These are phyloP conservation scores for Sporothrix dimorphospora DNA, from an alignment of 2,329 filamentous ascomycete genomes.

Conservation along the genomic window DNA sequence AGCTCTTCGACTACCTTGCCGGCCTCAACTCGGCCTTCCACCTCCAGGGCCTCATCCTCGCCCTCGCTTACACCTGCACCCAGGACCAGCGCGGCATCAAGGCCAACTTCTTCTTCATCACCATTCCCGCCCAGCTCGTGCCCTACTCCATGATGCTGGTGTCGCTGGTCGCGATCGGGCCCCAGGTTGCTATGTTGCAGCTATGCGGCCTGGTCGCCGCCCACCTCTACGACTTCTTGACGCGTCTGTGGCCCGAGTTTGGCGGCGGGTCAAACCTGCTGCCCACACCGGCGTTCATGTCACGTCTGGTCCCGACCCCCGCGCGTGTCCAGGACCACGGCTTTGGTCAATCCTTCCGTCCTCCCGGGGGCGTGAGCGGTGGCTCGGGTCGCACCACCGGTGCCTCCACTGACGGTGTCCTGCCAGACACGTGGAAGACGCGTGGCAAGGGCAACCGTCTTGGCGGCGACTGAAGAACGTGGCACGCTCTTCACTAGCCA, in stretches of 20 bases:
- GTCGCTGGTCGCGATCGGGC: slow-evolving; percentile 67
- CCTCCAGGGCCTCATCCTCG: slow-evolving; percentile 70
- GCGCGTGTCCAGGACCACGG: slow-evolving; percentile 49
- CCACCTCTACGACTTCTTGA: slow-evolving; percentile 88
- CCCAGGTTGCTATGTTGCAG: slow-evolving; percentile 64
- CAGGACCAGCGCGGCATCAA: slow-evolving; percentile 82
- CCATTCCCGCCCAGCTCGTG: slow-evolving; percentile 78
- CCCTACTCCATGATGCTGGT: slow-evolving; percentile 79
- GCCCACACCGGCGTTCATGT: slow-evolving; percentile 72
- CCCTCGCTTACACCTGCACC: slow-evolving; percentile 79
- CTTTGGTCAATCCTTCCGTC: slow-evolving; percentile 65
- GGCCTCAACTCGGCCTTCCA: slow-evolving; percentile 55
- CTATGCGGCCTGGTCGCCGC: slow-evolving; percentile 81
- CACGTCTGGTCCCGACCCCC: slow-evolving; percentile 63
- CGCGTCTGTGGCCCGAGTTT: slow-evolving; percentile 84
- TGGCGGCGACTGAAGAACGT: slow-evolving; percentile 47
- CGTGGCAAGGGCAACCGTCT: slow-evolving; percentile 66
- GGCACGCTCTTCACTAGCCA: background rate
- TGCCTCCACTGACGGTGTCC: slow-evolving; percentile 50
- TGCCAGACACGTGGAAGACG: slow-evolving; percentile 66
- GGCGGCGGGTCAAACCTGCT: slow-evolving; percentile 80
- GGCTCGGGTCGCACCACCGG: slow-evolving; percentile 42
- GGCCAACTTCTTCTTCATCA: slow-evolving; percentile 79
- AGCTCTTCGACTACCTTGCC: slow-evolving; percentile 58
- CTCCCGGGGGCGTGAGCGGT: slow-evolving; percentile 39